These are phyloP conservation scores for Pestalotiopsis sp. DNA, from an alignment of 2,329 filamentous ascomycete genomes.

Conservation along the genomic window DNA sequence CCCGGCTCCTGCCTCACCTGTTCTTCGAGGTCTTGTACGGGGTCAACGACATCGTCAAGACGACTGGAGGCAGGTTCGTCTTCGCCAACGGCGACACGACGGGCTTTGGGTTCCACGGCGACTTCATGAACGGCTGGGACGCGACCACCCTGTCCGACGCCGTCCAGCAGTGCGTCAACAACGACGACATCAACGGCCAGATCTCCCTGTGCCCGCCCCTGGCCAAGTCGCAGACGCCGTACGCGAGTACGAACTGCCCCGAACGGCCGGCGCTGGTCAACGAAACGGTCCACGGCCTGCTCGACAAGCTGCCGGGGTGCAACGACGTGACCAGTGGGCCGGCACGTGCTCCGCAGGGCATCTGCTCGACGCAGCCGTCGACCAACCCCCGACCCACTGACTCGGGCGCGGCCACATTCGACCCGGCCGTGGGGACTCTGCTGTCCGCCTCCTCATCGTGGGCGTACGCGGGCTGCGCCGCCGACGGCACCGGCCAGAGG, in stretches of 20 bases:
- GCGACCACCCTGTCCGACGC: conserved; percentile 32
- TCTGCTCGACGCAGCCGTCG: conserved; percentile 15
- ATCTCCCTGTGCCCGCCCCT: conserved; percentile 4
- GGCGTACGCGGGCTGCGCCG: conserved; percentile 54
- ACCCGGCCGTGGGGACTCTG: conserved; percentile 14
- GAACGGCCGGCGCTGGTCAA: conserved; percentile 44
- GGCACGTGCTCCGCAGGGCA: conserved; percentile 14
- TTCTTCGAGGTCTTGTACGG: conserved; percentile 43
- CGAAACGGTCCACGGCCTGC: conserved; percentile 45
- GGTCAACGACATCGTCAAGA: conserved; percentile 25
- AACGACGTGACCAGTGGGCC: conserved; percentile 42
- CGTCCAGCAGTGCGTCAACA: conserved; percentile 8
- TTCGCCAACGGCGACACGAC: conserved; percentile 50
- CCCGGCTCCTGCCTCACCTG: conserved; percentile 46
- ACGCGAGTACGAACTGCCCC: conserved; percentile 43
- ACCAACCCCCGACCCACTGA: background rate
- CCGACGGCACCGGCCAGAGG: conserved; percentile 24
- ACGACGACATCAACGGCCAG: conserved; percentile 6
- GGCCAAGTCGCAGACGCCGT: conserved; percentile 34
- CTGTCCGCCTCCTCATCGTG: conserved; percentile 31
- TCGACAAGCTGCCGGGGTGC: conserved; percentile 54
- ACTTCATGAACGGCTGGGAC: conserved; percentile 54
- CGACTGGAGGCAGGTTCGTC: conserved; percentile 39
- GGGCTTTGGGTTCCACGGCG: conserved; percentile 56
- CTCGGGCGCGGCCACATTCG: conserved; percentile 12